Evolutionary conservation across 1,284 basidiomycete species (phyloP).

Genomic region (Meripilus lineatus): DNA sequence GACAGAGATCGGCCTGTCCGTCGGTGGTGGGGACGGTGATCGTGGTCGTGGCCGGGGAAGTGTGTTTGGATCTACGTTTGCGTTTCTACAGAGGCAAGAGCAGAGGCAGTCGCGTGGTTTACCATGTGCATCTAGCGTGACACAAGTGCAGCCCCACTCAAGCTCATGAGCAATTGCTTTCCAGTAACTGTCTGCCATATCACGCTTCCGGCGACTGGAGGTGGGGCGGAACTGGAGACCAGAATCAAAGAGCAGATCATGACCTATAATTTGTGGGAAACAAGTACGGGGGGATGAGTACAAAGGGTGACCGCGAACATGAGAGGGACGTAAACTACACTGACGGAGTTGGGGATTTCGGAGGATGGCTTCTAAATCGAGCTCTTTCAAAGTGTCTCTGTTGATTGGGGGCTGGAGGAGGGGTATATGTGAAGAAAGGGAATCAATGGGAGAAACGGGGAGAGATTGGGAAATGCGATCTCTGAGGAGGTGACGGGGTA

Average conservation of each 20-base stretch:
- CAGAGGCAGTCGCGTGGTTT: conserved; percentile 45
- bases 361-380: conserved; percentile 83
- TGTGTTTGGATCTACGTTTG: no score
- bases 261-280: conserved; percentile 43
- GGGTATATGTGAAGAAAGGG: conserved; percentile 58
- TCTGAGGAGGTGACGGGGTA: conserved; percentile 18
- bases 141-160: conserved; percentile 79
- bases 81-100: no score
- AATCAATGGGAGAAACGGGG: conserved; percentile 42
- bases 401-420: conserved; percentile 77
- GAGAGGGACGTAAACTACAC: conserved; percentile 28
- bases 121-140: conserved; percentile 62
- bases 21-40: conserved; percentile 35
- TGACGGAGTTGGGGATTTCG: conserved; percentile 85
- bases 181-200: conserved; percentile 83
- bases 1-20: conserved; percentile 37
- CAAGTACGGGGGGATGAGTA: conserved; percentile 10
- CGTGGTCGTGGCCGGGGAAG: conserved; percentile 18
- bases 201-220: conserved; percentile 67
- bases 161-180: conserved; percentile 76
- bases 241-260: conserved; percentile 87
- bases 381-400: conserved; percentile 75
- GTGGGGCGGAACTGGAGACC: conserved; percentile 71
- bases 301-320: conserved; percentile 5
- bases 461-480: conserved; percentile 19